Percentiles rank a stretch among this genome's conserved stretches.
These are phyloP conservation scores for Podila minutissima DNA, from an alignment of 192 early-diverging fungal species.

Conservation along the genomic window DNA sequence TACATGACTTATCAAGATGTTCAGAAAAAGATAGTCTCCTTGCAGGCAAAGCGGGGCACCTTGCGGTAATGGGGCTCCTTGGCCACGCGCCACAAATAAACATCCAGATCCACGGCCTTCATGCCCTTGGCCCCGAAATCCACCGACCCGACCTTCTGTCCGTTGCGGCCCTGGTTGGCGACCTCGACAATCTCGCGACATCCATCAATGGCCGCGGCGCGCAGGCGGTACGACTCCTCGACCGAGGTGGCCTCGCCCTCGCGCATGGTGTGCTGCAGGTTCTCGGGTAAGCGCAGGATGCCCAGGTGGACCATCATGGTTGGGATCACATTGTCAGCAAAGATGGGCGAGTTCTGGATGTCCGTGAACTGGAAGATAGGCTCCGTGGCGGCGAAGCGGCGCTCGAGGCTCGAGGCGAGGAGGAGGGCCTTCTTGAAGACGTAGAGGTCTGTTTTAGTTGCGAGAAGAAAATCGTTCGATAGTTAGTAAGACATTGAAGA, in stretches of 20 bases:
- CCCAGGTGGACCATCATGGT: conserved; percentile 68
- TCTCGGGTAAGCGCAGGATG: conserved; percentile 58
- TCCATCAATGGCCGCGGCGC: conserved; percentile 76
- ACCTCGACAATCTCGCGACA: conserved; percentile 65
- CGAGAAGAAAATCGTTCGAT: too few relatives aligned
- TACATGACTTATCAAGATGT: not conserved
- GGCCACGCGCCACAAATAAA: conserved; percentile 79
- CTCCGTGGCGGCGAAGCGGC: conserved; percentile 65
- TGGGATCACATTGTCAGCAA: conserved; percentile 82
- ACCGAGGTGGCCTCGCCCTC: conserved; percentile 58
- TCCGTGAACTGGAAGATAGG: conserved; percentile 73
- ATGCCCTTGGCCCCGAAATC: conserved; percentile 46
- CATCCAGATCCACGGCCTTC: conserved; percentile 64
- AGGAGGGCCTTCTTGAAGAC: conserved; percentile 84
- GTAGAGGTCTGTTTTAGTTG: conserved; percentile 55
- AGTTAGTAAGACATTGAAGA: too few relatives aligned
- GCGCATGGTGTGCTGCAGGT: conserved; percentile 58
- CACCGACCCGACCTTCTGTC: conserved; percentile 32
- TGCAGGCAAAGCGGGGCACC: conserved; percentile 65
- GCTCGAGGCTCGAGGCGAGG: conserved; percentile 69
- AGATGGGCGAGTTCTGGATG: conserved; percentile 71
- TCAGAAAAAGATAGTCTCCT: conserved; percentile 78
- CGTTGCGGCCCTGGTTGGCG: conserved; percentile 23
- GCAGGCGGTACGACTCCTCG: conserved; percentile 65
- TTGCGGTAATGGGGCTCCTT: conserved; percentile 72